Evolutionary conservation across 345 rosid species (phyloP).

Genomic region (Rhodomyrtus tomentosa): DNA sequence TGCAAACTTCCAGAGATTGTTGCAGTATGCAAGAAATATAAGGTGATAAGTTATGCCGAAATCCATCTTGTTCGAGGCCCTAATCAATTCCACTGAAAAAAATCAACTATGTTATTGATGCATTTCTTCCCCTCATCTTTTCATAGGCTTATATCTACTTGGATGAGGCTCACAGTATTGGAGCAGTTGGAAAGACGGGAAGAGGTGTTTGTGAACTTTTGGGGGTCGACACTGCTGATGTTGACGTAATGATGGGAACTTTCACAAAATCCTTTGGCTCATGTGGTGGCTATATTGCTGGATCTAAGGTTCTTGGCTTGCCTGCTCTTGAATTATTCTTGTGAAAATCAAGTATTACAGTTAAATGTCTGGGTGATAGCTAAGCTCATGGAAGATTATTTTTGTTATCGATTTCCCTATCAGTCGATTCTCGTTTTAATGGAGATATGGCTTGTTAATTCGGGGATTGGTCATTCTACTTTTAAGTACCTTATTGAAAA

Average conservation of each 20-base stretch:
- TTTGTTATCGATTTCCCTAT: neutral
- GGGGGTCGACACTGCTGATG: constrained; percentile 83
- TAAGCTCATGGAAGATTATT: neutral
- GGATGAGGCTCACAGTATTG: constrained; percentile 99
- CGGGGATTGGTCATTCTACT: neutral
- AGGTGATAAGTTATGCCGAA: constrained; percentile 28
- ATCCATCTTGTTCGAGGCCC: neutral
- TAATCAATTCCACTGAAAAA: neutral
- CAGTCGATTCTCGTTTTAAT: neutral
- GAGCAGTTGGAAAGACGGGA: constrained; percentile 91
- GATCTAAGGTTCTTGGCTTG: constrained; percentile 57
- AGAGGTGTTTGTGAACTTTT: constrained; percentile 95
- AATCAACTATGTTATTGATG: neutral
- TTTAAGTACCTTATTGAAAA: neutral
- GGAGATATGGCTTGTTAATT: neutral
- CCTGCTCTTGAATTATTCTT: neutral
- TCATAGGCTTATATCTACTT: constrained; percentile 70
- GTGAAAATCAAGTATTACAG: neutral
- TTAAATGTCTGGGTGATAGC: neutral
- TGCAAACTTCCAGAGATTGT: constrained; percentile 89
- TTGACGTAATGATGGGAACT: constrained; percentile 99
- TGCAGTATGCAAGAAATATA: constrained; percentile 84
- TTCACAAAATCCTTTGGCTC: constrained; percentile 98
- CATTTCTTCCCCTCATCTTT: neutral
- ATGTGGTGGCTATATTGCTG: constrained; percentile 95